Percentiles rank a stretch among this genome's conserved stretches.
These are phyloP conservation scores for Yarrowia deformans DNA, from an alignment of 805 yeast genomes.

Conservation along the genomic window DNA sequence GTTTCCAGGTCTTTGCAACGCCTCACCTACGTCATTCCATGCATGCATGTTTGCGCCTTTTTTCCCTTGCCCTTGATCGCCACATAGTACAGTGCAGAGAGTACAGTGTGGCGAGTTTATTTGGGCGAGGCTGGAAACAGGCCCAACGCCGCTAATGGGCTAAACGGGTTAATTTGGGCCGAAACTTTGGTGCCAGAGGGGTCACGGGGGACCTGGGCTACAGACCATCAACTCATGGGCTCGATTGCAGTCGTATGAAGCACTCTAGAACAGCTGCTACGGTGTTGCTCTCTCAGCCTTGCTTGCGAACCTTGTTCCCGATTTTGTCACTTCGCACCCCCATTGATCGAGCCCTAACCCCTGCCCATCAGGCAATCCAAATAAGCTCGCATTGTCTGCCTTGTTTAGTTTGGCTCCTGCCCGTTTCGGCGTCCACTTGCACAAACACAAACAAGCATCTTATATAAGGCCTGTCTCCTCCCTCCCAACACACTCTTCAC, in stretches of 20 bases:
- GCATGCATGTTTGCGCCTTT: conserved; percentile 35
- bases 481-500: conserved; percentile 14
- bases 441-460: conserved; percentile 35
- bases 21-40: conserved; percentile 31
- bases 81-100: conserved; percentile 11
- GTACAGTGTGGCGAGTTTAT: too few relatives aligned
- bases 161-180: too few relatives aligned
- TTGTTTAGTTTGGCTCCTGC: conserved; percentile 40
- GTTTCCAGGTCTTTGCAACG: too few relatives aligned
- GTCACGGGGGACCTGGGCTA: too few relatives aligned
- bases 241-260: too few relatives aligned
- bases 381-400: conserved; percentile 34
- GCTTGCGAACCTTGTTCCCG: conserved; percentile 32
- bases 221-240: too few relatives aligned
- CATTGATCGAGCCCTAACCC: conserved; percentile 18
- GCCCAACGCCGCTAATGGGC: too few relatives aligned
- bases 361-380: conserved; percentile 38
- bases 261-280: too few relatives aligned
- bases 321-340: conserved; percentile 26
- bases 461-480: conserved; percentile 20
- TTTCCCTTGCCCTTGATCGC: conserved; percentile 35
- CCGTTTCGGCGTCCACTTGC: conserved; percentile 35
- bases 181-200: too few relatives aligned
- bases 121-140: too few relatives aligned
- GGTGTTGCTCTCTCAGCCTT: too few relatives aligned